phyloP scores from a whole-genome alignment of 148 eudicot species.

The Rhododendron griersonianum region DNA sequence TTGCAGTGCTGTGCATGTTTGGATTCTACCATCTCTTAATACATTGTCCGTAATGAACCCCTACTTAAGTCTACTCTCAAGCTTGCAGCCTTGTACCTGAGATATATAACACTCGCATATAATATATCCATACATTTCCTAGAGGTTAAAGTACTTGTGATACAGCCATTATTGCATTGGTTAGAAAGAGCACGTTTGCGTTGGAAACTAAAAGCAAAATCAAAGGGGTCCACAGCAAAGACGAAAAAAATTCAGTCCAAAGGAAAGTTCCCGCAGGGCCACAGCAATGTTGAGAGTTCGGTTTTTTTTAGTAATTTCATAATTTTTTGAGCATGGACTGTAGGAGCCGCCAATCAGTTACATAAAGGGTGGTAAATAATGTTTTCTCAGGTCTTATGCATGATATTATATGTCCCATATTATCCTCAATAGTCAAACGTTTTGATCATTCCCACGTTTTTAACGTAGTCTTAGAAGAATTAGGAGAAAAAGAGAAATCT shows the following conservation, averaged over 20 bases:
- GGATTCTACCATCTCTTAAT: neutral
- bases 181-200: neutral
- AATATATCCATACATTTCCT: conserved; percentile 9
- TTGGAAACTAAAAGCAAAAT: neutral
- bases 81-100: neutral
- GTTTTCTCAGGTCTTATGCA: neutral
- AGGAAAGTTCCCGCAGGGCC: neutral
- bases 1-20: neutral
- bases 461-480: neutral
- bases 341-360: neutral
- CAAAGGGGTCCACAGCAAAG: neutral
- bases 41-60: neutral
- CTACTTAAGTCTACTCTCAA: neutral
- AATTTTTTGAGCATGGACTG: neutral
- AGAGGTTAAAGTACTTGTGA: neutral
- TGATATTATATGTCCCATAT: neutral
- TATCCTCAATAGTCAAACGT: neutral
- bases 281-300: neutral
- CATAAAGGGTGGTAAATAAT: neutral
- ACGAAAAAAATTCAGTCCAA: neutral
- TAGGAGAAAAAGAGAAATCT: neutral
- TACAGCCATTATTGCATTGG: neutral
- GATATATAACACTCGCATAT: neutral
- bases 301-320: neutral
- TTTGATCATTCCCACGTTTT: neutral